Evolutionary conservation across 78 protist genomes (phyloP).

Genomic region (Dictyostelium brefeldianum): DNA sequence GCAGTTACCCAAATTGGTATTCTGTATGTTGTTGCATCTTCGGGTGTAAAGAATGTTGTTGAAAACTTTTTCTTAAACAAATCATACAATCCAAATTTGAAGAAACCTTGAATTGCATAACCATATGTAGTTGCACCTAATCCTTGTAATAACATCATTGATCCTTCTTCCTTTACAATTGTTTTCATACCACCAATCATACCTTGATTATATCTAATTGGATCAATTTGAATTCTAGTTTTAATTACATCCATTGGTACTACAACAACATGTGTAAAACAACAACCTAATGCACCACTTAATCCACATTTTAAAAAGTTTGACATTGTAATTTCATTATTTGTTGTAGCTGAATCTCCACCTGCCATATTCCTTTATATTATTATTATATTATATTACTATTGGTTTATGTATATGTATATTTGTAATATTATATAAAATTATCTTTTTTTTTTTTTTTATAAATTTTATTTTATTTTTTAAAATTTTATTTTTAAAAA

Average conservation of each 20-base stretch:
- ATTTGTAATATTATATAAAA: not conserved
- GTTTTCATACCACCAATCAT: constrained; percentile 59
- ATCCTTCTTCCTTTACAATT: constrained; percentile 85
- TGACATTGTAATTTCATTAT: not conserved
- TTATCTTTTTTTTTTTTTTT: not conserved
- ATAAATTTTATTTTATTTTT: too few relatives aligned
- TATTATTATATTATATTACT: not conserved
- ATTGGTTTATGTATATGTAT: not conserved
- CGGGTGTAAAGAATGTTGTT: constrained; percentile 73
- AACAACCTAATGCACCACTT: constrained; percentile 91
- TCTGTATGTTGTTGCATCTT: constrained; percentile 77
- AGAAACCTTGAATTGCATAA: constrained; percentile 91
- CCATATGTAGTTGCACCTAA: constrained; percentile 85
- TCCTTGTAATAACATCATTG: constrained; percentile 72
- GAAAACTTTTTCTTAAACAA: constrained; percentile 87
- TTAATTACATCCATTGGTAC: constrained; percentile 94
- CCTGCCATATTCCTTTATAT: not conserved
- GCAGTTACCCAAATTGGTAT: constrained; percentile 86
- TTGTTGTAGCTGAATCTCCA: not conserved
- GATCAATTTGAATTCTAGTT: constrained; percentile 72
- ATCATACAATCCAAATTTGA: constrained; percentile 94
- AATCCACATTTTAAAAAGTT: constrained; percentile 60
- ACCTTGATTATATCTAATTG: constrained; percentile 79
- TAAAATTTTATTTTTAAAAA: too few relatives aligned
- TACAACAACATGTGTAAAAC: constrained; percentile 91